A percentile compares a stretch with the other conserved stretches of the same genome.
Evolutionary conservation across 352 stramenopile genomes (phyloP).

Genomic region (Aphanomyces invadans): DNA sequence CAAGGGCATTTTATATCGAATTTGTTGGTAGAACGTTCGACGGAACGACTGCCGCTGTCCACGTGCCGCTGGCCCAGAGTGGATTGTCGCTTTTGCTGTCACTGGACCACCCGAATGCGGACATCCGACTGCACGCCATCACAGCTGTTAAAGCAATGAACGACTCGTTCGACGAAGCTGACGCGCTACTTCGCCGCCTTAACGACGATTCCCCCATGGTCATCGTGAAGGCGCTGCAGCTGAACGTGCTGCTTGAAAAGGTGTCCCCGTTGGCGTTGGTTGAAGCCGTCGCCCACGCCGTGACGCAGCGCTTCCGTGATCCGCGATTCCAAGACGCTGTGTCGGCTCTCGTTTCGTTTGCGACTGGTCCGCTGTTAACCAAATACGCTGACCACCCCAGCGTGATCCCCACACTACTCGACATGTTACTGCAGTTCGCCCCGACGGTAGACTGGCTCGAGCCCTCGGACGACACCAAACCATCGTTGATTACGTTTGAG

Average conservation of each 20-base stretch:
- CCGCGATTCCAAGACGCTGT: constrained; percentile 30
- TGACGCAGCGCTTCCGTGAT: constrained; percentile 42
- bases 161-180: constrained; percentile 29
- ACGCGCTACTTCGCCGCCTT: constrained; percentile 58
- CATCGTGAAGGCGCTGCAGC: constrained; percentile 41
- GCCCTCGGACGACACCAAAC: constrained; percentile 33
- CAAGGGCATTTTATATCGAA: constrained; percentile 1
- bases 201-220: constrained; percentile 71
- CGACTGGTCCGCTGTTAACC: constrained; percentile 41
- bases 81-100: constrained; percentile 51
- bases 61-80: constrained; percentile 15
- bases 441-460: constrained; percentile 26
- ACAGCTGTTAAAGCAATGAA: constrained; percentile 52
- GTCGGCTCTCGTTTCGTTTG: constrained; percentile 42
- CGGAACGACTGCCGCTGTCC: constrained; percentile 6
- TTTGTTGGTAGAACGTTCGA: constrained; percentile 15
- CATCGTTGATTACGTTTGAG: constrained; percentile 22
- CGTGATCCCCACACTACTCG: constrained; percentile 46
- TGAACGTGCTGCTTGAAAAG: constrained; percentile 49
- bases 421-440: constrained; percentile 44
- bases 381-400: constrained; percentile 24
- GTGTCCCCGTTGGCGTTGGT: constrained; percentile 47
- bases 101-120: constrained; percentile 66
- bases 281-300: constrained; percentile 39
- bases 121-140: constrained; percentile 68